Evolutionary conservation across 257 asterid species (phyloP).

Genomic region (Solanum commersonii): DNA sequence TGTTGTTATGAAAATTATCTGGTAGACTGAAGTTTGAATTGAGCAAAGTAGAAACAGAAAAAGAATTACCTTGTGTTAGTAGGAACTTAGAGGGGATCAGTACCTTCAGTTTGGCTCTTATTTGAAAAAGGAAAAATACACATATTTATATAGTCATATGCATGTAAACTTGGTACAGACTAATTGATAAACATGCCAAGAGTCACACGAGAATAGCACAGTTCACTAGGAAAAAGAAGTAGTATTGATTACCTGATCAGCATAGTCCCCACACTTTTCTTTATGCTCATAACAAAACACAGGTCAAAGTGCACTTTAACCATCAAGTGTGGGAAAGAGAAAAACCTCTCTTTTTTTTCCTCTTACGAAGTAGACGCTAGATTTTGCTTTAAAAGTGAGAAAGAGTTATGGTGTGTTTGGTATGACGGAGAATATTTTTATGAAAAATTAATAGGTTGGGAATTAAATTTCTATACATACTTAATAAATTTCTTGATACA

Average conservation of each 20-base stretch:
- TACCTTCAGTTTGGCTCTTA: neutral
- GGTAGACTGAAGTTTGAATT: neutral
- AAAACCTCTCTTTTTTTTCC: neutral
- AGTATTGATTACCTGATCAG: neutral
- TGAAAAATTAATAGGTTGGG: neutral
- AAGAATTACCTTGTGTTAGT: neutral
- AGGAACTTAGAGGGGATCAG: neutral
- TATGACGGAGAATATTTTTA: neutral
- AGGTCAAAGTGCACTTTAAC: slow-evolving; percentile 2
- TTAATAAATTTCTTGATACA: neutral
- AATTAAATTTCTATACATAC: neutral
- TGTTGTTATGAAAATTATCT: neutral
- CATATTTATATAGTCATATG: neutral
- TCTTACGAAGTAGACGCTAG: neutral
- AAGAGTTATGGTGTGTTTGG: neutral
- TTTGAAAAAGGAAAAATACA: neutral
- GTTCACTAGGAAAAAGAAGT: neutral
- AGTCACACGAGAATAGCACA: neutral
- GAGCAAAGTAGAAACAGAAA: neutral
- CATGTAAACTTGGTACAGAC: neutral
- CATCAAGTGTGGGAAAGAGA: neutral
- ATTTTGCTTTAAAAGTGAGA: neutral
- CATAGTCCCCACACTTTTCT: neutral
- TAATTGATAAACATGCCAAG: neutral
- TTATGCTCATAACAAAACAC: neutral